A percentile compares a stretch with the other conserved stretches of the same genome.
Conservation (phyloP, 2,329 filamentous ascomycete species). For the Aureobasidium musti region DNA sequence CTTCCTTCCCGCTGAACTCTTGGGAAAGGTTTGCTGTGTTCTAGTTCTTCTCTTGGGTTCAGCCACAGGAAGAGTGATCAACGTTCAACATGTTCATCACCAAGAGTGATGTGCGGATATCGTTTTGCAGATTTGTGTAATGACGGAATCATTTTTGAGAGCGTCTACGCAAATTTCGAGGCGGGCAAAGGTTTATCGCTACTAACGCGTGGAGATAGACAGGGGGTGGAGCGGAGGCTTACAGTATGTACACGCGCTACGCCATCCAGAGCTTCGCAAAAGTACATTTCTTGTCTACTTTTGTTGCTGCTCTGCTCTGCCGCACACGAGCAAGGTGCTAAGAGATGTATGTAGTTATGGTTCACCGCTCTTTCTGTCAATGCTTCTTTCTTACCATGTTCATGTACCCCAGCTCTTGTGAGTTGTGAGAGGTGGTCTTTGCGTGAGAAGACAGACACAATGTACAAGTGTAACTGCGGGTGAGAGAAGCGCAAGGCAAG, state of each 20-base stretch:
- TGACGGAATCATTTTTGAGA: too few species aligned
- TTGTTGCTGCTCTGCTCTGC: too few species aligned
- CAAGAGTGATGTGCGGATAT: too few species aligned
- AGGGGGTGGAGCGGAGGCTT: background rate
- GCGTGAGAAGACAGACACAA: background rate
- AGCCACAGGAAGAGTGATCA: background rate
- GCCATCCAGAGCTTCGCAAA: background rate
- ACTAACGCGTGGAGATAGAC: background rate
- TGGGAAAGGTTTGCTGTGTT: background rate
- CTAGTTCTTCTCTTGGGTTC: background rate
- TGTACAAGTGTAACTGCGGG: conserved; percentile 8
- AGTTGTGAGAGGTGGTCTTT: background rate
- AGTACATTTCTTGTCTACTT: background rate
- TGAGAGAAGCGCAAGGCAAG: background rate
- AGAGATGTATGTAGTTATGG: too few species aligned
- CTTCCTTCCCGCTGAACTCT: background rate
- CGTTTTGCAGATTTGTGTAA: too few species aligned
- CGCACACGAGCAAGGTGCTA: too few species aligned
- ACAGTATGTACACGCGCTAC: too few species aligned
- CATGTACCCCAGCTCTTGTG: background rate
- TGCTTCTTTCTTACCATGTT: background rate
- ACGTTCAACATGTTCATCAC: background rate
- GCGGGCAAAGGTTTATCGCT: too few species aligned
- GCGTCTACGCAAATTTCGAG: too few species aligned
- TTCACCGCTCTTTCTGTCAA: background rate